Base-by-base conservation (phyloP, 1,284 basidiomycete species). In the Tranzscheliella williamsii region DNA sequence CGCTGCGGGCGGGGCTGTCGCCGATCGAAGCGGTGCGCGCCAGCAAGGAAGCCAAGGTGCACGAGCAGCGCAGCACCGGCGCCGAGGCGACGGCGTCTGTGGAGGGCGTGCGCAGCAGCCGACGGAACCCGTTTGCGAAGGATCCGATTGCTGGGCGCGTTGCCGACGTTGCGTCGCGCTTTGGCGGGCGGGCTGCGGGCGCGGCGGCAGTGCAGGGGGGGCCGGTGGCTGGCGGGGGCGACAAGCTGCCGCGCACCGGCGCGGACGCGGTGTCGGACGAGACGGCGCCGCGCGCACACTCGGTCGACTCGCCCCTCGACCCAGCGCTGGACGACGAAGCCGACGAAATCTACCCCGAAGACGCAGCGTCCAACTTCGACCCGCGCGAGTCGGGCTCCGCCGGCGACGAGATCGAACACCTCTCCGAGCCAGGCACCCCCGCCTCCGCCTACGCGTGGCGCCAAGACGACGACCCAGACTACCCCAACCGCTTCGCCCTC, bases 321-420 rank as follows among this genome's bases (percentile, higher is more conserved):
- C n/a, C n/a, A n/a, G 27, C 27, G n/a, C n/a, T 29, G 27, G 27
- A 29, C 9, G 11, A 29, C 9, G 58, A 65, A 15, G 23, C 33
- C 1, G 70, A 70, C 26, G 67, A 69, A 23, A 68, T 72, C 29
- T 68, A 68, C 31, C 70, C 70, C 1, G 70, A 72, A 35, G 70
- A 72, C 29, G 67, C 70, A 7, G 70, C 60, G 16, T 55, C 48
- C 24, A 70, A 71, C 31, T 57, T 63, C 22, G 48, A 53, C 27
- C 32, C 47, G 3, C n/a, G 27, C 2, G 46, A 44, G 36, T 8
- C 35, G 11, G 12, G 22, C 12, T 7, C 18, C 20, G 35, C 11
- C 16, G 35, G 35, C 23, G 35, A 21, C 9, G 18, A 13, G 6
- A 16, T 23, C 11, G 35, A 37, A 22, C 8, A 37, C 9, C 22